A percentile compares a stretch with the other conserved stretches of the same genome.
Evolutionary conservation across 129 eudicot genomes (phyloP).

Genomic region (Pulicaria dysenterica): DNA sequence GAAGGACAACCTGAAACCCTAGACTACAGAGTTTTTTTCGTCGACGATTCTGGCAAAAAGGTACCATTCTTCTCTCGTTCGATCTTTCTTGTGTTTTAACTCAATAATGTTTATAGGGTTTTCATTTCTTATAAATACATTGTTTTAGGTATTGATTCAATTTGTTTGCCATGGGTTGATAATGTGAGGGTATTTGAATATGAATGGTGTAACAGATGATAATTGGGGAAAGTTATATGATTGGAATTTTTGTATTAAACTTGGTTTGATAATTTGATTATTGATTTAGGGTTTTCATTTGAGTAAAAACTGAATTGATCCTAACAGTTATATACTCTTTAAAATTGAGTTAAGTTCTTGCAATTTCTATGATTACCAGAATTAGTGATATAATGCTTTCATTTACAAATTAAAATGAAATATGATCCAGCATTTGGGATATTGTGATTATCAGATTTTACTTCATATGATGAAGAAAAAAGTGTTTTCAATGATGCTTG

Average conservation of each 20-base stretch:
- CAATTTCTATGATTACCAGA: neutral
- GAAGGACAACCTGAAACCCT: constrained; percentile 96
- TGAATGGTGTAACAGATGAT: constrained; percentile 3
- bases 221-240: neutral
- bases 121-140: neutral
- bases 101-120: neutral
- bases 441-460: neutral
- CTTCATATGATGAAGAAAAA: neutral
- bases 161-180: neutral
- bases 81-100: neutral
- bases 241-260: neutral
- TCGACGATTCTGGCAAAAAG: constrained; percentile 82
- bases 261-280: neutral
- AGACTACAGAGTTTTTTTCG: constrained; percentile 81
- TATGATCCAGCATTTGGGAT: constrained; percentile 3
- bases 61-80: constrained; percentile 25
- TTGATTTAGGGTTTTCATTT: constrained; percentile 28
- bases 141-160: neutral
- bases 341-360: neutral
- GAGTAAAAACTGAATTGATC: neutral
- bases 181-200: neutral
- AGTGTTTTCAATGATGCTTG: neutral
- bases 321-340: neutral
- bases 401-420: too few relatives aligned
- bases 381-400: neutral